phyloP scores from a whole-genome alignment of 169 alveolate species.

The Plasmodium cynomolgi region DNA sequence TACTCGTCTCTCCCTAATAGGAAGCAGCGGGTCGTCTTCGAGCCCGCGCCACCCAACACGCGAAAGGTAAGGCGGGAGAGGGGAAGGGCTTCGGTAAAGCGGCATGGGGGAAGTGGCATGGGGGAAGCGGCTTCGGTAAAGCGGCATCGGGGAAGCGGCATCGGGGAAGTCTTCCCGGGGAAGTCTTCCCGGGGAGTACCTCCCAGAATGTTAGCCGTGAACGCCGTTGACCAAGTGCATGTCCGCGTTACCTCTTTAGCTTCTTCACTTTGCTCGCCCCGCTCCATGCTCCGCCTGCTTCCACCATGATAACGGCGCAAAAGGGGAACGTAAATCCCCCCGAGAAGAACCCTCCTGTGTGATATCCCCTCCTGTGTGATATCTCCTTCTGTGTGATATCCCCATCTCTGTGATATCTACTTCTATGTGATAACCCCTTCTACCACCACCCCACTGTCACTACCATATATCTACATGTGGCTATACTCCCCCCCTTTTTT shows the following conservation, averaged over 20 bases:
- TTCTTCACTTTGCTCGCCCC: background rate
- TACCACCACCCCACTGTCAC: background rate
- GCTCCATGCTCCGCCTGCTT: background rate
- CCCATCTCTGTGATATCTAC: too few species aligned
- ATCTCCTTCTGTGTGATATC: background rate
- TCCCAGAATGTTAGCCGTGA: background rate
- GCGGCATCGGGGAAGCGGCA: background rate
- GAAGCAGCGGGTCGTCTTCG: conserved; percentile 87
- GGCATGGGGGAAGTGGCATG: background rate
- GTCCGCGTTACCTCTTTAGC: background rate
- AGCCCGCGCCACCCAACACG: conserved; percentile 81
- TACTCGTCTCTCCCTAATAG: conserved; percentile 90
- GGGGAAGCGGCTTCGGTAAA: background rate
- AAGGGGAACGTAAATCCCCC: background rate
- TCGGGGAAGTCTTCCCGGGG: background rate
- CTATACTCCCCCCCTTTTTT: background rate
- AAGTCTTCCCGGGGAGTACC: background rate
- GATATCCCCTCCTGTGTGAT: background rate
- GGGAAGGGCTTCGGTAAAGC: background rate
- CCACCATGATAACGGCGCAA: background rate
- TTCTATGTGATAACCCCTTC: background rate
- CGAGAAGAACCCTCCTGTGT: background rate
- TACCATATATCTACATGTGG: background rate
- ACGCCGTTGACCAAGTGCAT: background rate
- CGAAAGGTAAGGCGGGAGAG: conserved; percentile 19